These are phyloP conservation scores for Purshia tridentata DNA, from an alignment of 306 rosid genomes.

Conservation along the genomic window DNA sequence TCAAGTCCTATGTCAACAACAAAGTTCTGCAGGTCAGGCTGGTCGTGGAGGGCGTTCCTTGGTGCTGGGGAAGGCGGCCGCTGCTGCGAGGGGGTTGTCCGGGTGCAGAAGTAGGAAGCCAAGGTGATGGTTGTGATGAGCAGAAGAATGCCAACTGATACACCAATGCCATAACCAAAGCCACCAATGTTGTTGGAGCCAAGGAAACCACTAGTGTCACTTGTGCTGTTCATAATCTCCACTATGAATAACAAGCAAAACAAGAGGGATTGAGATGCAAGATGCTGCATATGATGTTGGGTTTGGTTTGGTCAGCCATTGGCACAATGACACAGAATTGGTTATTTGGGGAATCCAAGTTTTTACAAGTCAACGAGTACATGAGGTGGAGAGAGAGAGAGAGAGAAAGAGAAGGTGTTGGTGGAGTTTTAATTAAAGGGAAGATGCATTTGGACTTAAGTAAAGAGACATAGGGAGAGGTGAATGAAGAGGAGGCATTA, in stretches of 20 bases:
- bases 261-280: conserved; percentile 14
- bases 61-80: conserved; percentile 21
- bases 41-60: conserved; percentile 11
- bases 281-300: conserved; percentile 7
- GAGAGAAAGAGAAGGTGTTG: not conserved
- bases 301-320: conserved; percentile 34
- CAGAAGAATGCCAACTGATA: conserved; percentile 75
- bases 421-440: conserved; percentile 41
- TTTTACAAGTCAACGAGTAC: conserved; percentile 52
- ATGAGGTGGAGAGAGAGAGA: conserved; percentile 23
- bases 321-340: conserved; percentile 15
- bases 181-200: conserved; percentile 61
- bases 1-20: conserved; percentile 69
- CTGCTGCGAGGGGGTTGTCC: conserved; percentile 14
- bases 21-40: conserved; percentile 35
- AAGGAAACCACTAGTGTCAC: conserved; percentile 49
- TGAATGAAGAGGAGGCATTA: conserved; percentile 14
- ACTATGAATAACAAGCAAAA: not conserved
- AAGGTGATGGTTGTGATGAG: conserved; percentile 83
- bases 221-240: conserved; percentile 43
- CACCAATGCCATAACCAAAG: conserved; percentile 82
- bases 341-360: conserved; percentile 30
- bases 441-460: conserved; percentile 41
- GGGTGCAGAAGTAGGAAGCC: conserved; percentile 78
- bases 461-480: conserved; percentile 18